Evolutionary conservation across 805 yeast species (phyloP).

Genomic region (Citeromyces matritensis): DNA sequence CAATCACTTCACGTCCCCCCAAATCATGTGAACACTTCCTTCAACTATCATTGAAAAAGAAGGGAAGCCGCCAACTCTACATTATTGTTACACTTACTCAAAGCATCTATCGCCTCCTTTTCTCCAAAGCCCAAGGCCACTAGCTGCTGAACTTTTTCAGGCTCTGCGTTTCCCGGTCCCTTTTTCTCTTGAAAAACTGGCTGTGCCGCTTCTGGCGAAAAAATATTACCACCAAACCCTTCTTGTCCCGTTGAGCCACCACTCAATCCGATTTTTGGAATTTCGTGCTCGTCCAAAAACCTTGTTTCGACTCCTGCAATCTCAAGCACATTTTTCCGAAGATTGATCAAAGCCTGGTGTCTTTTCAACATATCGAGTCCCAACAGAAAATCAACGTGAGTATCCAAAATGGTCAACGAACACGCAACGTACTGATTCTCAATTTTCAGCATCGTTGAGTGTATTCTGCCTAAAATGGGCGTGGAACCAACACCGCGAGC

Average conservation of each 20-base stretch:
- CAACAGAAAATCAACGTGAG: conserved; percentile 56
- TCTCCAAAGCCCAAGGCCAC: conserved; percentile 59
- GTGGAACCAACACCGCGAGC: conserved; percentile 88
- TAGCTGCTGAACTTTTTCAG: conserved; percentile 23
- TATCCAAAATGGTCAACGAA: conserved; percentile 58
- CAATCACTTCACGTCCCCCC: no score
- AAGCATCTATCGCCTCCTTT: conserved; percentile 47
- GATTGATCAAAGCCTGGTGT: conserved; percentile 72
- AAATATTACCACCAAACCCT: conserved; percentile 20
- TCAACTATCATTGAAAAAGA: conserved; percentile 24
- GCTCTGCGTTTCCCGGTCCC: conserved; percentile 9
- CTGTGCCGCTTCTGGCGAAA: conserved; percentile 6
- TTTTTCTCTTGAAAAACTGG: conserved; percentile 1
- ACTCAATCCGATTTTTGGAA: conserved; percentile 24
- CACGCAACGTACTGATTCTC: conserved; percentile 53
- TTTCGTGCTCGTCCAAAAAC: conserved; percentile 62
- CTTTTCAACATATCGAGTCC: conserved; percentile 90
- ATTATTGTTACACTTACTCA: conserved; percentile 57
- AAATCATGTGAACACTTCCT: no score
- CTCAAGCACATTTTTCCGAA: conserved; percentile 44
- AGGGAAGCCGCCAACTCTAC: conserved; percentile 78
- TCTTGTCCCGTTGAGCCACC: conserved; percentile 2
- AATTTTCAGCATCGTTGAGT: conserved; percentile 73
- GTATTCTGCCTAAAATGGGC: conserved; percentile 69
- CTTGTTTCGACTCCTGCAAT: conserved; percentile 63